These are phyloP conservation scores for Phytomonas francai DNA, from an alignment of 208 protist genomes.

Conservation along the genomic window DNA sequence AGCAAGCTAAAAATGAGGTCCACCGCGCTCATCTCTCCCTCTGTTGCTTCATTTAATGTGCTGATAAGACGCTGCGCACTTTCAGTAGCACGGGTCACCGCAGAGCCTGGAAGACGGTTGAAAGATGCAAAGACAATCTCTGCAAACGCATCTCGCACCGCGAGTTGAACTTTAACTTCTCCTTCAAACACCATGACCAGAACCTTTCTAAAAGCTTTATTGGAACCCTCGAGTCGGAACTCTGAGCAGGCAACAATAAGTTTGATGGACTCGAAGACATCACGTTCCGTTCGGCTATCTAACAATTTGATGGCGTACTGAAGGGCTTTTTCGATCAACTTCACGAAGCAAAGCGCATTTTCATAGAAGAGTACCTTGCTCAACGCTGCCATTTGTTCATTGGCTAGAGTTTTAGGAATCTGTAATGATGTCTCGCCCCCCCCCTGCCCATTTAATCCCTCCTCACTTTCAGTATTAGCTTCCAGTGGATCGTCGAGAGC, in stretches of 20 bases:
- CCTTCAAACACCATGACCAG: conserved; percentile 84
- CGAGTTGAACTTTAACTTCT: conserved; percentile 83
- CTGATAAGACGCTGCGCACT: conserved; percentile 77
- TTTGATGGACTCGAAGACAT: conserved; percentile 84
- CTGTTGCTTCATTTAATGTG: conserved; percentile 50
- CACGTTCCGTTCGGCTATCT: conserved; percentile 78
- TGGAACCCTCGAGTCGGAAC: conserved; percentile 59
- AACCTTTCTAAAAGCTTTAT: conserved; percentile 63
- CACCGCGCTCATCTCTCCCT: conserved; percentile 82
- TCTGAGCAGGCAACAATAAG: conserved; percentile 77
- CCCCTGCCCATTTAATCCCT: not conserved
- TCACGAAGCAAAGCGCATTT: conserved; percentile 58
- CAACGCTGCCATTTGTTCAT: conserved; percentile 44
- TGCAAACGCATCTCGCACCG: conserved; percentile 81
- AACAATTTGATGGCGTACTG: conserved; percentile 54
- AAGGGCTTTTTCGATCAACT: conserved; percentile 58
- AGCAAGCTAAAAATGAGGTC: conserved; percentile 75
- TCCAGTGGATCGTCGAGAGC: conserved; percentile 14
- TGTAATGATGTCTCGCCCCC: not conserved
- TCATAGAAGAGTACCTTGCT: conserved; percentile 73
- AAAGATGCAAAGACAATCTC: conserved; percentile 81
- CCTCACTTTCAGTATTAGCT: conserved; percentile 4
- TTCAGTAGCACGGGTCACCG: conserved; percentile 42
- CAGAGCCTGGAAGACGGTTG: conserved; percentile 39
- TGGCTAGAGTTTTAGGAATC: conserved; percentile 17